Base-by-base conservation (phyloP, 192 early-diverging fungal genomes). In the Nowakowskiella sp. region DNA sequence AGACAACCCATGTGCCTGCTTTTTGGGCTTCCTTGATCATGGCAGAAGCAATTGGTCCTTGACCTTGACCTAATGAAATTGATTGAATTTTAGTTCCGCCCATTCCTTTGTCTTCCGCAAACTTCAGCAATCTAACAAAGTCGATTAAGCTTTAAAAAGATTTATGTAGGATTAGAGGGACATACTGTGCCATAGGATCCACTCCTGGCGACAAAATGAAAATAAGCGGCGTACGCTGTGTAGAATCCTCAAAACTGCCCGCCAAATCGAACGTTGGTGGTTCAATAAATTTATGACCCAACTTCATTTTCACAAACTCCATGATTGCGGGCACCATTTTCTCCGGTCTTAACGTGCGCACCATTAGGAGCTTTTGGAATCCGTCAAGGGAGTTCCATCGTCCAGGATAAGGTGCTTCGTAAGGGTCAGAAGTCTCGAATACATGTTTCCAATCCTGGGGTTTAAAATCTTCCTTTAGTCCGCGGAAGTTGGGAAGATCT, bases 221-320 rank as follows among this genome's bases (percentile, higher is more conserved):
- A 5, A 82, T 73, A 6, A 82, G 56, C 7, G 79, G 73, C 2
- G 67, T 64, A 21, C 66, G 57, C 51, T 72, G 59, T 57, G 55
- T 82, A 6, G 79, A 77, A 51, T 82, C 79, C 26, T 82, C 79
- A 50, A 62, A 82, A 65, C 74, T 77, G 33, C 71, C 77, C 2
- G 62, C 66, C 29, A 82, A 45, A 55, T 82, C 77, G 60, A 82
- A 82, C 23, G 77, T 76, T 4, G 79, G 79, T 21, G 79, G 79
- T 58, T 82, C 79, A 28, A 82, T 80, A 53, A 82, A 82, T 61
- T 80, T 82, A 36, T 82, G 79, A 0, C 79, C 79, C 22, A 82
- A 51, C 51, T 82, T 82, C 25, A 73, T 42, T 43, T 70, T 76
- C 8, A 82, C 77, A 66, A 80, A 82, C 10, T 77, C 67, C 44